Base-by-base conservation (phyloP, 768 basidiomycete species). In the Kwoniella sp. region DNA sequence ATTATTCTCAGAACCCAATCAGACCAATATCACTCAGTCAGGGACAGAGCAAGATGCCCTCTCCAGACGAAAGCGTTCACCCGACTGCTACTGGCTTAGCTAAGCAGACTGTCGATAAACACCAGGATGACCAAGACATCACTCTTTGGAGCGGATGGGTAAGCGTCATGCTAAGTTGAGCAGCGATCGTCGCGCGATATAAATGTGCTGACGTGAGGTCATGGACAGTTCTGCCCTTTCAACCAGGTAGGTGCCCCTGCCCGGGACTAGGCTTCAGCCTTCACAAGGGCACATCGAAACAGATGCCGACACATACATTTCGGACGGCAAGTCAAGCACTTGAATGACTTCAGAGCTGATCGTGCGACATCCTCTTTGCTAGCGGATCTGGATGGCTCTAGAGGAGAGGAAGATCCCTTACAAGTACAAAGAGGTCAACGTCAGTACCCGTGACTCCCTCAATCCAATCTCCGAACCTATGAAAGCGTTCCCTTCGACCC, bases 381-480 rank as follows among this genome's bases (percentile, higher is more conserved):
- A 61, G 78, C 84, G 91, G 17, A 89, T 86, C 1, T 93, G 91
- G 91, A 84, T 87, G 22, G 85, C 87, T 0, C 82, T 92, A 30
- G 90, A 92, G 77, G 84, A 85, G 66, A 85, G 90, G 23, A 84
- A 83, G 1, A 85, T 91, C 51, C 85, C 87, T 1, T 92, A 93
- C 81, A 86, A 87, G 23, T 69, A 69, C 41, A 54, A 66, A 38
- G 68, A 69, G 25, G 68, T 69, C 26, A 69, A 69, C 45, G 68
- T 69, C 41, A 65, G 63, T 64, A 7, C 5, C 22, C 9, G n/a
- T 45, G 12, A 22, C 2, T 25, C 17, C 8, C 7, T 23, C 28
- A 4, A 52, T 51, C 34, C 22, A 38, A n/a, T n/a, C n/a, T n/a
- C n/a, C n/a, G n/a, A n/a, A 53, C 25, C 20, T 22, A 47, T 47